Percentiles rank a stretch among this genome's conserved stretches.
These are phyloP conservation scores for Excoecaria cochinchinensis DNA, from an alignment of 345 rosid genomes.

Conservation along the genomic window DNA sequence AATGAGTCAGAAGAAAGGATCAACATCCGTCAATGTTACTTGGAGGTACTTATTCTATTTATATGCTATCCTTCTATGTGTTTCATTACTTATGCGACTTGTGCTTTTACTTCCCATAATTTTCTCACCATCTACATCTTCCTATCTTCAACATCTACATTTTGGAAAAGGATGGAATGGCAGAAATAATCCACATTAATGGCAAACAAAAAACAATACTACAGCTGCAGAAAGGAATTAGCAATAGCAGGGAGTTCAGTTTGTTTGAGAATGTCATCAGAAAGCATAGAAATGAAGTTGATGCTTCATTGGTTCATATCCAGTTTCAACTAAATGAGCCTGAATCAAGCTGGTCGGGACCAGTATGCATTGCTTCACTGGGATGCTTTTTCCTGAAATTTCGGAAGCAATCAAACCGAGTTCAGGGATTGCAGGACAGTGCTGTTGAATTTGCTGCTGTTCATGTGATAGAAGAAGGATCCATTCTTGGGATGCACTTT, in stretches of 20 bases:
- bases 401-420: constrained; percentile 56
- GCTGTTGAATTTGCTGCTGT: constrained; percentile 65
- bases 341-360: constrained; percentile 81
- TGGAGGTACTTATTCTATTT: constrained; percentile 52
- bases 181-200: constrained; percentile 45
- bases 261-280: constrained; percentile 76
- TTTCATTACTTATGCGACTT: constrained; percentile 16
- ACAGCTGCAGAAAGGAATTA: constrained; percentile 49
- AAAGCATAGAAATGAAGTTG: constrained; percentile 65
- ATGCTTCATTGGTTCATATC: constrained; percentile 48
- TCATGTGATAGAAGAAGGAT: constrained; percentile 78
- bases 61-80: not conserved
- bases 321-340: constrained; percentile 66
- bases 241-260: constrained; percentile 55
- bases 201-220: constrained; percentile 55
- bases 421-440: constrained; percentile 27
- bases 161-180: constrained; percentile 57
- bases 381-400: constrained; percentile 86
- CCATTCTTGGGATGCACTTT: constrained; percentile 72
- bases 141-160: not conserved
- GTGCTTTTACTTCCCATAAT: constrained; percentile 15
- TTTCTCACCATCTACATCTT: constrained; percentile 1
- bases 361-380: constrained; percentile 80
- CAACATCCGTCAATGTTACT: constrained; percentile 66
- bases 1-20: constrained; percentile 69